These are phyloP conservation scores for Geum urbanum DNA, from an alignment of 306 rosid species.

Conservation along the genomic window DNA sequence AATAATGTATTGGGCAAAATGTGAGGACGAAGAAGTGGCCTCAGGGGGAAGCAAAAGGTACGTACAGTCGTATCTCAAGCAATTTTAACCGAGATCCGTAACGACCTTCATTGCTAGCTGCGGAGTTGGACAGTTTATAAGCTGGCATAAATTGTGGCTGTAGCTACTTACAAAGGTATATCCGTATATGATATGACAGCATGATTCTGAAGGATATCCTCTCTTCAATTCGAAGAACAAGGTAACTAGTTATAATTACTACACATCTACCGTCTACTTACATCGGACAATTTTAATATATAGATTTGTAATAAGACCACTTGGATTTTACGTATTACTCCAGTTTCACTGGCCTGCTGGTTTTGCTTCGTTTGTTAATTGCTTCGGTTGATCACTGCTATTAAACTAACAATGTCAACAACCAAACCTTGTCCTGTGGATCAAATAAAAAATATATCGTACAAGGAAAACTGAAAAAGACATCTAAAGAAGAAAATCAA, in stretches of 20 bases:
- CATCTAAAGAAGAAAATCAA: no score
- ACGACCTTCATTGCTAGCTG: background rate
- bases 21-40: conserved; percentile 4
- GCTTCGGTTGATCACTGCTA: background rate
- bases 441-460: no score
- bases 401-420: no score
- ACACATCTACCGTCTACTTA: no score
- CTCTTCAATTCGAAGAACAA: no score
- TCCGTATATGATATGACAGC: no score
- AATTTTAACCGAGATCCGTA: background rate
- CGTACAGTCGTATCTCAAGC: background rate
- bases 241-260: no score
- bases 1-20: background rate
- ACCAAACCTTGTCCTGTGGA: no score
- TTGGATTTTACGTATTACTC: no score
- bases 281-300: background rate
- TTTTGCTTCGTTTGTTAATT: background rate
- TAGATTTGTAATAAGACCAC: background rate
- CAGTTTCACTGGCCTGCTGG: background rate
- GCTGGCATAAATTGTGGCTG: background rate
- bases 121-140: background rate
- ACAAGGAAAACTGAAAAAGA: no score
- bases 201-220: no score
- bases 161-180: no score
- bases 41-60: conserved; percentile 19